phyloP scores from a whole-genome alignment of 1,139 yeast species.

The Magnusiomyces suaveolens region DNA sequence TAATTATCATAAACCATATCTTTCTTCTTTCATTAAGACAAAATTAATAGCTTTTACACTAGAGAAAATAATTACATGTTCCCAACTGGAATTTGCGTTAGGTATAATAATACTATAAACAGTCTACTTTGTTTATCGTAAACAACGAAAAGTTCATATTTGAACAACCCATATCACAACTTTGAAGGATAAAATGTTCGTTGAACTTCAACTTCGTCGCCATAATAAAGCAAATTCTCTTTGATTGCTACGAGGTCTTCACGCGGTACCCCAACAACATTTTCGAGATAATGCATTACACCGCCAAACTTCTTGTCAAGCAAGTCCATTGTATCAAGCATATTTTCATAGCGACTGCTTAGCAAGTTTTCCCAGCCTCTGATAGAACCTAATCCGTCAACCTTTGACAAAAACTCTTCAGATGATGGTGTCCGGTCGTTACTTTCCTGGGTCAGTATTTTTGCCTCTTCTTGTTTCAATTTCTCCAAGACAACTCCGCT shows the following conservation, averaged over 20 bases:
- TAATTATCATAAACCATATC: no score
- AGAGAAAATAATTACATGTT: no score
- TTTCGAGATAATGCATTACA: slow-evolving; percentile 42
- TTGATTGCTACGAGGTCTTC: slow-evolving; percentile 45
- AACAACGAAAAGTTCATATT: no score
- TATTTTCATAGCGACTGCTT: slow-evolving; percentile 61
- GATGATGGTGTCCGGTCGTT: neutral
- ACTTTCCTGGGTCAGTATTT: neutral
- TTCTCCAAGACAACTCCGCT: slow-evolving; percentile 3
- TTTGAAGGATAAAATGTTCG: slow-evolving; percentile 7
- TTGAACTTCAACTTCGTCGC: slow-evolving; percentile 9
- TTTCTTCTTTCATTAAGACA: no score
- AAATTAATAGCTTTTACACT: no score
- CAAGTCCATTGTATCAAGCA: slow-evolving; percentile 53
- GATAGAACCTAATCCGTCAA: no score
- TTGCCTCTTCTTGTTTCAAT: neutral
- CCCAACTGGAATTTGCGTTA: no score
- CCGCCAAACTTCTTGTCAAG: slow-evolving; percentile 48
- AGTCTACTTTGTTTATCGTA: no score
- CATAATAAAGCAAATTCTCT: slow-evolving; percentile 31
- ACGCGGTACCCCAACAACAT: slow-evolving; percentile 39
- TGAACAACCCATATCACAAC: neutral
- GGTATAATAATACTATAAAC: no score
- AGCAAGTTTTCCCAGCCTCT: slow-evolving; percentile 50
- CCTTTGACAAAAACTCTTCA: no score